These are phyloP conservation scores for Gryganskiella cystojenkinii DNA, from an alignment of 192 early-diverging fungal species.

Conservation along the genomic window DNA sequence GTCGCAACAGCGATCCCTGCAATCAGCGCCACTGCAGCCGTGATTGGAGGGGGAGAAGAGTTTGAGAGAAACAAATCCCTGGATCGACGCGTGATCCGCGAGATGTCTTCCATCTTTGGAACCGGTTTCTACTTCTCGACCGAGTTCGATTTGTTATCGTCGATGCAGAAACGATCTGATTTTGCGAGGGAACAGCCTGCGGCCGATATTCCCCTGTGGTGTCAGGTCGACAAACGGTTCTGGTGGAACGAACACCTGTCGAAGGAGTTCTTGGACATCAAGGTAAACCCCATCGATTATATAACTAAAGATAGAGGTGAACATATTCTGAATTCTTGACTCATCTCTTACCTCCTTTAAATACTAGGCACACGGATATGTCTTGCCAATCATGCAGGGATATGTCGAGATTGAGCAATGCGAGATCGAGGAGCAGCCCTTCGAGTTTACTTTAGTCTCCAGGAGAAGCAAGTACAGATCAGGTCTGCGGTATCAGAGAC, in stretches of 20 bases:
- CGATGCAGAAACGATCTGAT: conserved; percentile 20
- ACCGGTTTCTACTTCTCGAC: conserved; percentile 61
- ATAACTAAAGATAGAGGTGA: too few relatives aligned
- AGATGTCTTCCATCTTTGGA: conserved; percentile 60
- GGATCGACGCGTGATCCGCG: conserved; percentile 59
- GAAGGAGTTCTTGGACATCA: conserved; percentile 51
- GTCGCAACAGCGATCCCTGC: background rate
- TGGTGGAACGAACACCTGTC: conserved; percentile 72
- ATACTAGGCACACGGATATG: conserved; percentile 59
- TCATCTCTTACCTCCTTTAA: background rate
- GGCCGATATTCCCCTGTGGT: conserved; percentile 35
- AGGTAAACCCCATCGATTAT: too few relatives aligned
- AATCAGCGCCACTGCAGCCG: background rate
- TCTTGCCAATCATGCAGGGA: conserved; percentile 76
- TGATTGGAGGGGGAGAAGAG: conserved; percentile 18
- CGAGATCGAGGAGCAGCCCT: conserved; percentile 65
- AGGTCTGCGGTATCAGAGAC: conserved; percentile 85
- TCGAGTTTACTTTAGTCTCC: conserved; percentile 76
- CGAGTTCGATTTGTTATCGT: conserved; percentile 36
- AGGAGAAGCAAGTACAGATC: conserved; percentile 70
- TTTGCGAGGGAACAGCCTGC: background rate
- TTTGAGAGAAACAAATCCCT: conserved; percentile 41
- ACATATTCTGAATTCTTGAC: background rate
- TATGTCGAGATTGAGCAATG: conserved; percentile 73
- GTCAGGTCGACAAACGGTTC: conserved; percentile 57